Evolutionary conservation across 257 asterid species (phyloP).

Genomic region (Perilla frutescens): DNA sequence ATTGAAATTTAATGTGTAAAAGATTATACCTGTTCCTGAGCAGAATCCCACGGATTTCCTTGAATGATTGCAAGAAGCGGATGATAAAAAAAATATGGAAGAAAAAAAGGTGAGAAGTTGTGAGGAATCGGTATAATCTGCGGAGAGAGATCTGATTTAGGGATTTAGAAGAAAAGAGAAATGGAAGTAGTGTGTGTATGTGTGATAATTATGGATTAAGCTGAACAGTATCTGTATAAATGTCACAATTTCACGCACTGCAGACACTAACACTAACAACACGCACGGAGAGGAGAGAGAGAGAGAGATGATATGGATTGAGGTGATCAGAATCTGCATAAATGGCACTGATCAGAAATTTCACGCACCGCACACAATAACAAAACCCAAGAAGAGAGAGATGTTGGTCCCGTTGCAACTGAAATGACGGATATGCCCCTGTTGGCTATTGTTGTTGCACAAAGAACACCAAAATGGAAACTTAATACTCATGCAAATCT

Average conservation of each 20-base stretch:
- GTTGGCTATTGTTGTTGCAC: too few species aligned
- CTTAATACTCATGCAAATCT: too few species aligned
- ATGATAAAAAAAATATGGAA: too few species aligned
- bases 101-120: not conserved
- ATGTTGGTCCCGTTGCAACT: slow-evolving; percentile 27
- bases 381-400: slow-evolving; percentile 17
- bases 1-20: not conserved
- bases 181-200: not conserved
- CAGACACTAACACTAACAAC: too few species aligned
- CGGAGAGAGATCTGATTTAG: not conserved
- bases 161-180: not conserved
- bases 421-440: slow-evolving; percentile 20
- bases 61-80: not conserved
- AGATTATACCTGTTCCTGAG: slow-evolving; percentile 9
- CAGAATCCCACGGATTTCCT: slow-evolving; percentile 19
- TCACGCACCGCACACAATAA: not conserved
- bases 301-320: too few species aligned
- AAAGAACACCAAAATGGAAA: too few species aligned
- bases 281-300: too few species aligned
- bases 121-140: not conserved
- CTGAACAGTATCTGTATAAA: not conserved
- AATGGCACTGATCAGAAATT: too few species aligned
- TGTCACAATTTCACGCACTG: slow-evolving; percentile 19
- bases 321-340: too few species aligned
- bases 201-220: not conserved